These are phyloP conservation scores for Carex myosuroides DNA, from an alignment of 176 grass and related monocot genomes.

Conservation along the genomic window DNA sequence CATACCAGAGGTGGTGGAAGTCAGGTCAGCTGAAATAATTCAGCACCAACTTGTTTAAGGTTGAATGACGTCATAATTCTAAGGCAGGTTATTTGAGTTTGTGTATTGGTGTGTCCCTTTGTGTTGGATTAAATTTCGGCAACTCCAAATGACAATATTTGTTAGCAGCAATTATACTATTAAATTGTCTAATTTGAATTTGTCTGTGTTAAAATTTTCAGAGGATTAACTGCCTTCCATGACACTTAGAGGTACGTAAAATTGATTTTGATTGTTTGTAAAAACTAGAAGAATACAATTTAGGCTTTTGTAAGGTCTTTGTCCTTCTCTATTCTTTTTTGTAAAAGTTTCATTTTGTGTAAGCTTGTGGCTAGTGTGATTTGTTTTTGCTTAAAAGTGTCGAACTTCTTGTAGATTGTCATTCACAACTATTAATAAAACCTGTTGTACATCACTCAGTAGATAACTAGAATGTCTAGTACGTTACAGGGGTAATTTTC, in stretches of 20 bases:
- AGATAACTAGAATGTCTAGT: background rate
- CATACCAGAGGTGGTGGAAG: background rate
- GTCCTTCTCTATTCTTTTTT: slow-evolving; percentile 8
- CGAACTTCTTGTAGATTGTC: background rate
- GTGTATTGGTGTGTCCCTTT: background rate
- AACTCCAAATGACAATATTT: background rate
- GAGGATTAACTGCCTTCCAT: slow-evolving; percentile 80
- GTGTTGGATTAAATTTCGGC: background rate
- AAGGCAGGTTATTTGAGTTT: background rate
- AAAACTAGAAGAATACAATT: slow-evolving; percentile 14
- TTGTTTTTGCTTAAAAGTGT: slow-evolving; percentile 1
- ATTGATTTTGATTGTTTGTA: slow-evolving; percentile 20
- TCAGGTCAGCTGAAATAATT: background rate
- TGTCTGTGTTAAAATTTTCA: slow-evolving; percentile 30
- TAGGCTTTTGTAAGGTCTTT: background rate
- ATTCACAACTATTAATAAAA: background rate
- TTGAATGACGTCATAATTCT: background rate
- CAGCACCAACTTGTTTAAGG: background rate
- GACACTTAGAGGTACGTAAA: slow-evolving; percentile 31
- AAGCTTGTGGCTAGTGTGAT: background rate
- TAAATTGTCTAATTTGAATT: slow-evolving; percentile 8
- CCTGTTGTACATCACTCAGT: background rate
- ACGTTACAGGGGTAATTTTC: background rate
- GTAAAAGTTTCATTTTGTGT: background rate
- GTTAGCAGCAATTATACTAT: slow-evolving; percentile 11